Conservation (phyloP, 345 rosid genomes). For the Syzygium oleosum region DNA sequence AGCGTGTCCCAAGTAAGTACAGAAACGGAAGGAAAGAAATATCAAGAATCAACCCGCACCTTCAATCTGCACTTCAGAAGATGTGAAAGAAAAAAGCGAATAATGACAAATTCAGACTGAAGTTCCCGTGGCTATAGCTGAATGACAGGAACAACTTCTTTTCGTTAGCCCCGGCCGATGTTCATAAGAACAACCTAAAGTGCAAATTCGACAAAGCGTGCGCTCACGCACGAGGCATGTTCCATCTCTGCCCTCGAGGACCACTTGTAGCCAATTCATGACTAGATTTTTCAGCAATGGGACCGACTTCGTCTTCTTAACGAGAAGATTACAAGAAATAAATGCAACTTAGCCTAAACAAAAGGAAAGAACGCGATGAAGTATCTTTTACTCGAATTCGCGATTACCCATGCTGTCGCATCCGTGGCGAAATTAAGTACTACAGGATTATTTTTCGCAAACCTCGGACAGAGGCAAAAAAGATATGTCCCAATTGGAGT, state of each 20-base stretch:
- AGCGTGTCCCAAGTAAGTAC: not conserved
- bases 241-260: not conserved
- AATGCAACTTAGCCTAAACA: not conserved
- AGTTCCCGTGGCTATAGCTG: not conserved
- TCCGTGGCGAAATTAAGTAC: not conserved
- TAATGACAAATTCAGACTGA: not conserved
- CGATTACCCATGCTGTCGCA: not conserved
- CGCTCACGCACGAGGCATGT: not conserved
- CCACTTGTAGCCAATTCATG: not conserved
- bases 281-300: not conserved
- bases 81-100: not conserved
- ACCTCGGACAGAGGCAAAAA: not conserved
- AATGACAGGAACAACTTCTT: not conserved
- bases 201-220: not conserved
- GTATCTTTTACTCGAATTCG: not conserved
- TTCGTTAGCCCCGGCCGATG: not conserved
- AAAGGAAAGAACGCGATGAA: not conserved
- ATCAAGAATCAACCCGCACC: not conserved
- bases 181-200: not conserved
- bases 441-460: not conserved
- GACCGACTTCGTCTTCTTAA: not conserved
- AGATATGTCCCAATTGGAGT: not conserved
- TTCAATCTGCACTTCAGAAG: not conserved
- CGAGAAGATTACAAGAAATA: not conserved
- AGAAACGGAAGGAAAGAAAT: not conserved